phyloP scores from a whole-genome alignment of 2,329 filamentous ascomycete species.

The Xylariales sp. region DNA sequence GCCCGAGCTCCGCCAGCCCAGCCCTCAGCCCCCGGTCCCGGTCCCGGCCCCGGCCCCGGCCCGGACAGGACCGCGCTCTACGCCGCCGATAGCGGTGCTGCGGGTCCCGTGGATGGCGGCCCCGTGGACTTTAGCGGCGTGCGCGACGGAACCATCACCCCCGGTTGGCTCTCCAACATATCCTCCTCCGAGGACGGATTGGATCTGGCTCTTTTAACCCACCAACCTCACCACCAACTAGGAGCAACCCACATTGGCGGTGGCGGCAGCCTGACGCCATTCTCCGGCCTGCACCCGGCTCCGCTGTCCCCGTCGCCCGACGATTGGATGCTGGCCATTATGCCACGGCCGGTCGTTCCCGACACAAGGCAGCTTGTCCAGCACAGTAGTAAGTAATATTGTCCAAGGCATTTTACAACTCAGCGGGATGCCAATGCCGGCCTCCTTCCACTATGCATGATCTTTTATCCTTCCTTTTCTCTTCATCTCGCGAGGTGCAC shows the following conservation, averaged over 20 bases:
- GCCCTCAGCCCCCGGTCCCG: too few relatives aligned
- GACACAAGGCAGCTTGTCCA: slow-evolving; percentile 3
- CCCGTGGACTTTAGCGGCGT: too few relatives aligned
- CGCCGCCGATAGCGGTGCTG: too few relatives aligned
- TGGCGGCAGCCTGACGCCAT: background rate
- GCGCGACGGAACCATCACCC: slow-evolving; percentile 1
- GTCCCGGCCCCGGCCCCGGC: slow-evolving; percentile 1
- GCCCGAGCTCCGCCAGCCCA: too few relatives aligned
- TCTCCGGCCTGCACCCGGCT: slow-evolving; percentile 1
- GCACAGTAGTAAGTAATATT: slow-evolving; percentile 4
- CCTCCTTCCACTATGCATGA: too few relatives aligned
- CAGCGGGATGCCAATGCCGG: too few relatives aligned
- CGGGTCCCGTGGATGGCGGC: too few relatives aligned
- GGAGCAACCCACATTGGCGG: background rate
- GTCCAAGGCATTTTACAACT: too few relatives aligned
- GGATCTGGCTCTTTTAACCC: slow-evolving; percentile 3
- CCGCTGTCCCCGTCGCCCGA: slow-evolving; percentile 4
- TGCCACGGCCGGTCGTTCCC: background rate
- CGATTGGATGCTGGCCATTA: background rate
- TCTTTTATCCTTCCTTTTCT: background rate
- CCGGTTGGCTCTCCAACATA: slow-evolving; percentile 3
- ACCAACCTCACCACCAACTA: too few relatives aligned
- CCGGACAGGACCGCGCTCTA: background rate
- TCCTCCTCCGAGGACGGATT: slow-evolving; percentile 5
- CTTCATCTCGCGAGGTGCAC: too few relatives aligned